phyloP scores from a whole-genome alignment of 2,329 filamentous ascomycete genomes.

The Fusarium sp. region DNA sequence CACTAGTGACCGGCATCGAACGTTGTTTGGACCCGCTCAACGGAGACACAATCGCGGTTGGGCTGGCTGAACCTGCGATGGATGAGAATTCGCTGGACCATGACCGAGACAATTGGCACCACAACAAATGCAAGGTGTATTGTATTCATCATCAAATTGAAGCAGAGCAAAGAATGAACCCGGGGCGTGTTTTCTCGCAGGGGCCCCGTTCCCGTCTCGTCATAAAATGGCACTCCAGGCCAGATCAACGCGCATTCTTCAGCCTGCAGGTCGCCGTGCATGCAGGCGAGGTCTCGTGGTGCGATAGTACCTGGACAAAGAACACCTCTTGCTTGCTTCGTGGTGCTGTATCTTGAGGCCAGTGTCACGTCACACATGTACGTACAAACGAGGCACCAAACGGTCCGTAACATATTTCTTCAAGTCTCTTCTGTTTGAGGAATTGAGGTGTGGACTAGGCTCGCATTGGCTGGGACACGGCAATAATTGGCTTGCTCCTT shows the following conservation, averaged over 20 bases:
- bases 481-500: slow-evolving; percentile 1
- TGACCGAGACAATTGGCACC: slow-evolving; percentile 17
- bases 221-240: slow-evolving; percentile 36
- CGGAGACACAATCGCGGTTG: slow-evolving; percentile 14
- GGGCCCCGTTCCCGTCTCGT: slow-evolving; percentile 28
- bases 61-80: slow-evolving; percentile 11
- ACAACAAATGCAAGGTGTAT: slow-evolving; percentile 2
- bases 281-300: slow-evolving; percentile 50
- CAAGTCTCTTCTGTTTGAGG: neutral
- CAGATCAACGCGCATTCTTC: slow-evolving; percentile 43
- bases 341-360: neutral
- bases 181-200: slow-evolving; percentile 41
- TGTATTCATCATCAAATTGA: neutral
- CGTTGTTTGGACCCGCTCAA: slow-evolving; percentile 19
- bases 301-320: slow-evolving; percentile 19
- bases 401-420: neutral
- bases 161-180: slow-evolving; percentile 12
- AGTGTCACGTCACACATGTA: neutral
- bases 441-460: neutral
- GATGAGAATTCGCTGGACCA: slow-evolving; percentile 33
- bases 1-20: slow-evolving; percentile 19
- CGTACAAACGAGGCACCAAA: neutral
- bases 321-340: slow-evolving; percentile 26
- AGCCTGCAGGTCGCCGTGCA: slow-evolving; percentile 48
- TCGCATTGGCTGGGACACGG: neutral